These are phyloP conservation scores for Diophrys appendiculata DNA, from an alignment of 73 alveolate genomes.

Conservation along the genomic window DNA sequence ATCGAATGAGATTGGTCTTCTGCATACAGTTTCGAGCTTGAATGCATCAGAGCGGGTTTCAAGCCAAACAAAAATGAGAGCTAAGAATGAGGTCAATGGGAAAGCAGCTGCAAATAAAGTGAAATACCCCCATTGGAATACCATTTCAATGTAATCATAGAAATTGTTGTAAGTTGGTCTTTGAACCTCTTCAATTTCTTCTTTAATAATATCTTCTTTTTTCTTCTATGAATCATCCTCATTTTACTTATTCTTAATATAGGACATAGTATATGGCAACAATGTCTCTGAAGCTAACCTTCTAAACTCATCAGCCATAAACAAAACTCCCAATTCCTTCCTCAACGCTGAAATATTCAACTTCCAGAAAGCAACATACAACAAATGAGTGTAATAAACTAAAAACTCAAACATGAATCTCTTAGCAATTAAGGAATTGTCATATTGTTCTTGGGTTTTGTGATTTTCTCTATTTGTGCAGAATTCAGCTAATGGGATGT, in stretches of 20 bases:
- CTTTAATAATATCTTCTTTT: not conserved
- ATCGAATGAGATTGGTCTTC: constrained; percentile 47
- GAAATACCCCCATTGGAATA: constrained; percentile 76
- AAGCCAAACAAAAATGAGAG: constrained; percentile 56
- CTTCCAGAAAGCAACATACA: constrained; percentile 58
- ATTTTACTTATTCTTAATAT: constrained; percentile 4
- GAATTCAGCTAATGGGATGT: constrained; percentile 39
- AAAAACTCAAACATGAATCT: constrained; percentile 58
- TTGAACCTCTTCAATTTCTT: constrained; percentile 54
- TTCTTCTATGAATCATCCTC: not conserved
- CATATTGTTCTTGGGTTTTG: constrained; percentile 48
- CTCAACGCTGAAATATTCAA: constrained; percentile 45
- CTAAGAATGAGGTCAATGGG: constrained; percentile 69
- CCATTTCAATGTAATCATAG: constrained; percentile 70
- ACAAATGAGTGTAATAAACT: constrained; percentile 60
- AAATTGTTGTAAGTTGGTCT: constrained; percentile 52
- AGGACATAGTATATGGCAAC: constrained; percentile 28
- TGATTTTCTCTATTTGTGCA: constrained; percentile 69
- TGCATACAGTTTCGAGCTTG: constrained; percentile 52
- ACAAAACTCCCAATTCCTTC: constrained; percentile 43
- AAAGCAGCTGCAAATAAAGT: constrained; percentile 81
- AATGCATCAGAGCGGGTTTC: constrained; percentile 70
- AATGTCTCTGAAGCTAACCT: constrained; percentile 63
- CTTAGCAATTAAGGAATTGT: constrained; percentile 53
- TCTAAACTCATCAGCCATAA: constrained; percentile 64